phyloP scores from a whole-genome alignment of 352 stramenopile genomes.

The Lagenidium giganteum region DNA sequence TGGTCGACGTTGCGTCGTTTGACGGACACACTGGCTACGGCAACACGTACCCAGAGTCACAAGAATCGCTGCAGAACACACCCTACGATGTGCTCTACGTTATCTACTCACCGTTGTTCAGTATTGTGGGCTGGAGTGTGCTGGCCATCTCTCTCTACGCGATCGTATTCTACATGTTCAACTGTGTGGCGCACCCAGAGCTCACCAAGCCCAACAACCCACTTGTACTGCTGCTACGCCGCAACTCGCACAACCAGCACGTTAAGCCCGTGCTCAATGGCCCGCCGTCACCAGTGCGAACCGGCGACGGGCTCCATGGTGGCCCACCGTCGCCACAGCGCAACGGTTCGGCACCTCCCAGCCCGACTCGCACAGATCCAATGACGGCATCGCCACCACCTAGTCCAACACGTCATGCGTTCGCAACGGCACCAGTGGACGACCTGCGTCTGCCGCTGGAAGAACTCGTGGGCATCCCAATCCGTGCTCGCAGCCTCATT shows the following conservation, averaged over 20 bases:
- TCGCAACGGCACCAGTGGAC: too few relatives aligned
- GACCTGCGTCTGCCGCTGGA: slow-evolving; percentile 18
- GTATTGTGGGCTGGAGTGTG: slow-evolving; percentile 9
- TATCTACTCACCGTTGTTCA: slow-evolving; percentile 9
- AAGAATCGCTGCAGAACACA: slow-evolving; percentile 19
- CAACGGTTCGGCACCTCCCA: too few relatives aligned
- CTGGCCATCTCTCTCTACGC: slow-evolving; percentile 6
- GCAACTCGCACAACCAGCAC: too few relatives aligned
- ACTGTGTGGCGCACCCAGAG: slow-evolving; percentile 5
- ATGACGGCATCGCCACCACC: too few relatives aligned
- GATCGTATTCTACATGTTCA: slow-evolving; percentile 3
- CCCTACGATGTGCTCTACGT: slow-evolving; percentile 2
- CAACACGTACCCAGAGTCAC: slow-evolving; percentile 16
- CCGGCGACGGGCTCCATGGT: too few relatives aligned
- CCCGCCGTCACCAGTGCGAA: too few relatives aligned
- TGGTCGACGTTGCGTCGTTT: slow-evolving; percentile 11
- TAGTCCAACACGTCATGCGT: too few relatives aligned
- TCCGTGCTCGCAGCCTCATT: slow-evolving; percentile 20
- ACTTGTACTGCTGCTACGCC: slow-evolving; percentile 5
- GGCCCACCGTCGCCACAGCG: too few relatives aligned
- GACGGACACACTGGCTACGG: slow-evolving; percentile 1
- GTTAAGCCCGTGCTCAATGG: too few relatives aligned
- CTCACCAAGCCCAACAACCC: slow-evolving; percentile 7
- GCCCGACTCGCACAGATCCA: too few relatives aligned
- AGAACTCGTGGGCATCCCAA: slow-evolving; percentile 17